Evolutionary conservation across 441 rosid species (phyloP), one percentile per base, ranked within the genome.

Genomic region (Codiaeum variegatum): DNA sequence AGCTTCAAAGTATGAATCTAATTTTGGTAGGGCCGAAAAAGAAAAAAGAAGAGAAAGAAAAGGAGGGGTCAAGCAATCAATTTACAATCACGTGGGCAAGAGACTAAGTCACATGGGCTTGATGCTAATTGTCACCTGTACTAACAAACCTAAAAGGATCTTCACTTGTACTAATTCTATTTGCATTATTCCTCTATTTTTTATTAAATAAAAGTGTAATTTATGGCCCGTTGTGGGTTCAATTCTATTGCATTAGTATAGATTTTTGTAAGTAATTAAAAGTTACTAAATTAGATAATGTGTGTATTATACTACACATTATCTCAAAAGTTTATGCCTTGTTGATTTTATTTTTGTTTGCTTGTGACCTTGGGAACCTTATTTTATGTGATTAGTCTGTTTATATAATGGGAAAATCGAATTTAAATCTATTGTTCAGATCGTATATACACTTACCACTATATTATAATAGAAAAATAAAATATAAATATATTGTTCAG

Each of bases 1-100:
- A 5, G 36, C 36, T 32, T 13, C 54, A 49, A 13, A 49, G 2
- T 16, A 49, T 49, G 54, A 52, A 4, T 1, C 21, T 6, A 19
- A n/a, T 52, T 62, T 61, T 49, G 9, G 34, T 23, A 23, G 32
- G 7, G 51, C 36, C n/a, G 3, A 51, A 26, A 36, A 11, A 3
- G 19, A 1, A 19, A 42, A 70, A 8, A 26, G 18, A 28, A 11
- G 11, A 2, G 31, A 18, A 1, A 3, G 3, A 42, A 29, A 9
- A 24, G 6, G 18, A 21, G 32, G 44, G 68, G 16, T 3, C 8
- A 47, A 5, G 15, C 13, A 7, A 24, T 19, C 18, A 28, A 40
- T 10, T 34, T 34, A 21, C 42, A n/a, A 23, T 73, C 80, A 69
- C 74, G 77, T 77, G 77, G 71, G 61, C 70, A 32, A 10, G 59